Percentiles rank a stretch among this genome's conserved stretches.
These are phyloP conservation scores for Alternaria alternata DNA, from an alignment of 2,329 filamentous ascomycete species.

Conservation along the genomic window DNA sequence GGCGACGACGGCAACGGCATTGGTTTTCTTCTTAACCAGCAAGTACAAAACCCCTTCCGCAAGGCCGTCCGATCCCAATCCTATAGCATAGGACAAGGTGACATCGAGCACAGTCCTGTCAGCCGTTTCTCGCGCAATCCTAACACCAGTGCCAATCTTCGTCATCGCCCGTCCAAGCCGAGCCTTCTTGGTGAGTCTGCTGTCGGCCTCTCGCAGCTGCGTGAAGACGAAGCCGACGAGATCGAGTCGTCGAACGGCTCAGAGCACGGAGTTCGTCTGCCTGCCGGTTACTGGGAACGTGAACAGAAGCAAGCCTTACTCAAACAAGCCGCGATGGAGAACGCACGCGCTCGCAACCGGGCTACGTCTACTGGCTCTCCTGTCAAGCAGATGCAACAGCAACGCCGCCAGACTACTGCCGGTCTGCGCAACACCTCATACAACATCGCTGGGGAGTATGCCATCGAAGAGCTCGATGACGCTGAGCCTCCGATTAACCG, in stretches of 20 bases:
- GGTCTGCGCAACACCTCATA: conserved; percentile 68
- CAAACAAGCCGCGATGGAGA: conserved; percentile 49
- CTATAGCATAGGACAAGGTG: conserved; percentile 91
- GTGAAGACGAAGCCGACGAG: conserved; percentile 64
- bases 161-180: conserved; percentile 81
- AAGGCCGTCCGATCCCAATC: conserved; percentile 96
- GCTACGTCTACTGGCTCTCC: conserved; percentile 42
- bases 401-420: conserved; percentile 50
- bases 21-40: conserved; percentile 43
- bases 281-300: conserved; percentile 44
- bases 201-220: conserved; percentile 41
- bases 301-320: conserved; percentile 44
- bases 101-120: conserved; percentile 58
- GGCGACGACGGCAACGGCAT: conserved; percentile 60
- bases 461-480: conserved; percentile 76
- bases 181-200: conserved; percentile 73
- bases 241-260: conserved; percentile 69
- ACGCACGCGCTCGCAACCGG: conserved; percentile 45
- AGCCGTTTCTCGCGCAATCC: conserved; percentile 59
- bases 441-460: conserved; percentile 68
- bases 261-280: conserved; percentile 57
- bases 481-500: conserved; percentile 62
- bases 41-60: conserved; percentile 83
- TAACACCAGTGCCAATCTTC: conserved; percentile 56
- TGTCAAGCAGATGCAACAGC: conserved; percentile 26